Conservation (phyloP, 2,329 filamentous ascomycete genomes). For the Aureobasidium pullulans region DNA sequence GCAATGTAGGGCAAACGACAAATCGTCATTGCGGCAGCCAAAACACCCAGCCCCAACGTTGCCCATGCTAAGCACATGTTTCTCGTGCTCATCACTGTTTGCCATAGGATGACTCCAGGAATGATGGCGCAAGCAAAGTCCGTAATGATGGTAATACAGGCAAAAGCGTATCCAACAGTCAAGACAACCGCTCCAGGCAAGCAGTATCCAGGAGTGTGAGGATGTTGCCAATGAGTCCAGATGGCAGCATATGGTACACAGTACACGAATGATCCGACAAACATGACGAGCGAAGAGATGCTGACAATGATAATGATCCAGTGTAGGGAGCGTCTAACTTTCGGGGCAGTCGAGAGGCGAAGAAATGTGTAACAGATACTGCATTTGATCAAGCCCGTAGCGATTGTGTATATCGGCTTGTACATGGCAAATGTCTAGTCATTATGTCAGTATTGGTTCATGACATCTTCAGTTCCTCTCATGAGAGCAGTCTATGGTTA, state of each 20-base stretch:
- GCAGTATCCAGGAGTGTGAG: slow-evolving; percentile 5
- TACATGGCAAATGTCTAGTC: neutral
- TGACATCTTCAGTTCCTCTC: neutral
- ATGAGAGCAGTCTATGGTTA: neutral
- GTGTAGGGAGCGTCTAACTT: neutral
- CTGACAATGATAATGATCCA: slow-evolving; percentile 6
- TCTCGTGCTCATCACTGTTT: neutral
- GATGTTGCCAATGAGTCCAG: slow-evolving; percentile 10
- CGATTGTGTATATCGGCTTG: slow-evolving; percentile 3
- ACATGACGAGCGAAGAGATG: slow-evolving; percentile 4
- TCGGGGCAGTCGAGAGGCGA: neutral
- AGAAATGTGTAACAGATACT: slow-evolving; percentile 9
- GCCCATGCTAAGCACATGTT: slow-evolving; percentile 3
- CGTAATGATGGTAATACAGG: neutral
- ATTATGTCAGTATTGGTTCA: neutral
- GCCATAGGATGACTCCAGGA: slow-evolving; percentile 6
- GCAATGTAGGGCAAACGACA: slow-evolving; percentile 8
- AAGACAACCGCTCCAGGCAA: slow-evolving; percentile 1
- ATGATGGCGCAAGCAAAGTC: slow-evolving; percentile 3
- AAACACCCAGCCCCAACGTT: neutral
- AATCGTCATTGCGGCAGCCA: slow-evolving; percentile 2
- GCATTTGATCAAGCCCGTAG: slow-evolving; percentile 10
- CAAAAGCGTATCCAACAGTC: slow-evolving; percentile 2
- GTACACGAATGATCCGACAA: neutral
- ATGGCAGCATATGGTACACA: slow-evolving; percentile 7